phyloP scores from a whole-genome alignment of 345 rosid species.

The Populus alba region DNA sequence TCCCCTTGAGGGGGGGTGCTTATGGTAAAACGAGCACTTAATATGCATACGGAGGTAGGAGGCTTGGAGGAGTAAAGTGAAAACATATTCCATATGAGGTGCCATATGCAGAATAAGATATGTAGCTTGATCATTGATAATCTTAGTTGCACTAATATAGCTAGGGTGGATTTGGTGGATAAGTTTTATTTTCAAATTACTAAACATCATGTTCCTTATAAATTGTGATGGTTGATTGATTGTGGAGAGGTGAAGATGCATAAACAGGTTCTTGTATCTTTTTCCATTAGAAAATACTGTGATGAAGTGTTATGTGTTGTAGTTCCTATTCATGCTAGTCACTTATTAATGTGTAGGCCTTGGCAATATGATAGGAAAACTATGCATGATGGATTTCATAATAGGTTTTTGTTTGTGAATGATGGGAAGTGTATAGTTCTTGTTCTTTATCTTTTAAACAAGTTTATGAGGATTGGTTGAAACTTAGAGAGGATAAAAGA shows the following conservation, averaged over 20 bases:
- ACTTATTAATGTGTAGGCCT: too few relatives aligned
- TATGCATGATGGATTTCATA: too few relatives aligned
- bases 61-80: not conserved
- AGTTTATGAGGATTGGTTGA: not conserved
- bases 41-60: not conserved
- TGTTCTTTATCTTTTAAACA: too few relatives aligned
- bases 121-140: not conserved
- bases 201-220: not conserved
- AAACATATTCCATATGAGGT: too few relatives aligned
- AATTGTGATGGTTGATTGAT: not conserved
- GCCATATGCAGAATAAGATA: not conserved
- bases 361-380: too few relatives aligned
- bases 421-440: too few relatives aligned
- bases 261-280: not conserved
- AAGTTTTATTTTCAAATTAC: not conserved
- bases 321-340: not conserved
- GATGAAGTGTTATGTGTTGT: not conserved
- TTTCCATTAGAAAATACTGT: not conserved
- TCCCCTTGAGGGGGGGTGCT: not conserved
- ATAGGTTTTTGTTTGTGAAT: too few relatives aligned
- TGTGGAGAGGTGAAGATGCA: not conserved
- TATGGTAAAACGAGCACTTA: not conserved
- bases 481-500: not conserved
- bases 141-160: not conserved
- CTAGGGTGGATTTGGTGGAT: not conserved